Conservation (phyloP, 2,329 filamentous ascomycete genomes). For the Leptoxyphium fumago region DNA sequence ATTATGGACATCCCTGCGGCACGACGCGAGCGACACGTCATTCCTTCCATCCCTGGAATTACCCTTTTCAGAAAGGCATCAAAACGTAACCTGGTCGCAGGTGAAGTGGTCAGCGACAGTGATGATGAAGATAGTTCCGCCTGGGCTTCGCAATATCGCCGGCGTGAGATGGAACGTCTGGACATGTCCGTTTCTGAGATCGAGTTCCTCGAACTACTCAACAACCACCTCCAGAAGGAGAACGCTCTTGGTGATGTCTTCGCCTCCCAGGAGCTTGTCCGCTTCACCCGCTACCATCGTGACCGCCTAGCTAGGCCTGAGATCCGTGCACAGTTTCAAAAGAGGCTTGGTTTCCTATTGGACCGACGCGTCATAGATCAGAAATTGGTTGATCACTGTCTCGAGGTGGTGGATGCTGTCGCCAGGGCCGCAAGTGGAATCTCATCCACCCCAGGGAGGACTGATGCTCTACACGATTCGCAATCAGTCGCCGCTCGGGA, state of each 20-base stretch:
- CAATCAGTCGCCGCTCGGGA: neutral
- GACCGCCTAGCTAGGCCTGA: neutral
- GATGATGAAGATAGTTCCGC: slow-evolving; percentile 27
- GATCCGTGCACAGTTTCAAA: neutral
- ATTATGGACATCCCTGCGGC: slow-evolving; percentile 9
- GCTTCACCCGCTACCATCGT: neutral
- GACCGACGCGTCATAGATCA: neutral
- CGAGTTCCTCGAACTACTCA: neutral
- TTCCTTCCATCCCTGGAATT: slow-evolving; percentile 23
- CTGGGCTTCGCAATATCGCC: slow-evolving; percentile 12
- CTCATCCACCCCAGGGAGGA: too few relatives aligned
- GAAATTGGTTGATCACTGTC: neutral
- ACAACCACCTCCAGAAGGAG: neutral
- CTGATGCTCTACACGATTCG: neutral
- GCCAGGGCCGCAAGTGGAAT: too few relatives aligned
- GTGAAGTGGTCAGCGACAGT: slow-evolving; percentile 27
- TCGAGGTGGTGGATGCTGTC: neutral
- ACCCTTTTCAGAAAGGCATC: slow-evolving; percentile 26
- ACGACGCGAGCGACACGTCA: slow-evolving; percentile 17
- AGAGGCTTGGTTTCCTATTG: neutral
- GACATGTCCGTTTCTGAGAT: neutral
- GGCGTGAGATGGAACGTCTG: neutral
- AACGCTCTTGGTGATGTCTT: neutral
- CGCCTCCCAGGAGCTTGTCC: neutral
- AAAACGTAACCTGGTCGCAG: slow-evolving; percentile 24